These are phyloP conservation scores for Metarhizium robertsii DNA, from an alignment of 2,329 filamentous ascomycete genomes.

Conservation along the genomic window DNA sequence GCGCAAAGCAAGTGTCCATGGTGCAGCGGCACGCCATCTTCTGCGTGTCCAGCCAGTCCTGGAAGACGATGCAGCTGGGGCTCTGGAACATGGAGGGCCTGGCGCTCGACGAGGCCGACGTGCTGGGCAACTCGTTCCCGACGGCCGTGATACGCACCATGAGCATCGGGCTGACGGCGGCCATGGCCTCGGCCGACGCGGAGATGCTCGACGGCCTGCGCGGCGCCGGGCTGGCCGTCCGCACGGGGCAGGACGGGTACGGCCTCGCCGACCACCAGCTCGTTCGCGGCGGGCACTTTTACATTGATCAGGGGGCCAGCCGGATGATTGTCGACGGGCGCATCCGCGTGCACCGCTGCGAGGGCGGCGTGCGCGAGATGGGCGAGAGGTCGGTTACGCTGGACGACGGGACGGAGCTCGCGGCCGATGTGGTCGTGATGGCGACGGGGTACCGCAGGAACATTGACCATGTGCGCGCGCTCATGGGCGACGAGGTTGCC, in stretches of 20 bases:
- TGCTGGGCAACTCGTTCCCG: constrained; percentile 34
- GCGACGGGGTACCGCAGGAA: constrained; percentile 34
- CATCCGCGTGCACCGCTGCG: constrained; percentile 24
- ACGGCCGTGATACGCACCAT: constrained; percentile 20
- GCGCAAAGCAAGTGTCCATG: constrained; percentile 38
- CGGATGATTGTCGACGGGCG: constrained; percentile 30
- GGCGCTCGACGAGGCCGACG: constrained; percentile 40
- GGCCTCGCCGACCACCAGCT: constrained; percentile 28
- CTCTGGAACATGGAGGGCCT: constrained; percentile 25
- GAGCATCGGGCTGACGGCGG: constrained; percentile 34
- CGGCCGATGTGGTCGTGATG: constrained; percentile 31
- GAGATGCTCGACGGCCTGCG: background rate
- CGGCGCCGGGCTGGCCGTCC: constrained; percentile 31
- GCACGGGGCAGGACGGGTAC: constrained; percentile 24
- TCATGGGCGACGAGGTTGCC: constrained; percentile 27
- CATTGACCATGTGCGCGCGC: constrained; percentile 21
- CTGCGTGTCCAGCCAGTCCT: constrained; percentile 28
- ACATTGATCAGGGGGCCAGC: constrained; percentile 31
- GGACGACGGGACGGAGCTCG: constrained; percentile 24
- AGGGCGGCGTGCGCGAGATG: constrained; percentile 23
- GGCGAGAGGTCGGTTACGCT: constrained; percentile 13
- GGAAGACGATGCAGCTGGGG: constrained; percentile 32
- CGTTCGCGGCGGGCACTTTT: constrained; percentile 29
- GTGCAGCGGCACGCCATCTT: constrained; percentile 43
- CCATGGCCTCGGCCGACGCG: constrained; percentile 13